Conservation (phyloP, 306 rosid species). For the Hippophae tibetana region DNA sequence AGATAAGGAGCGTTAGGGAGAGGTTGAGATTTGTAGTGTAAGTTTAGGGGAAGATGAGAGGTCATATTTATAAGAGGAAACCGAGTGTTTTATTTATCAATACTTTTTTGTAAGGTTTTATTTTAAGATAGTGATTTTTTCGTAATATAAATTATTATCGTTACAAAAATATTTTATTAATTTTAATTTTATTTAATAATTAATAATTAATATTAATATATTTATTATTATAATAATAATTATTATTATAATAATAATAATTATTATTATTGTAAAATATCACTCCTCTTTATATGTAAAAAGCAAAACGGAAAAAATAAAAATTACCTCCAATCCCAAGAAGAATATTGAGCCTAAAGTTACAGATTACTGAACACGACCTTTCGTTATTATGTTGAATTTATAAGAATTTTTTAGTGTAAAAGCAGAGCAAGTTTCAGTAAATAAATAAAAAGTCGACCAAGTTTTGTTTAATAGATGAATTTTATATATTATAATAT, state of each 20-base stretch:
- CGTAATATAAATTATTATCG: too few relatives aligned
- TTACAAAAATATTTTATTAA: too few relatives aligned
- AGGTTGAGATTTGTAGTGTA: slow-evolving; percentile 15
- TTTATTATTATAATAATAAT: too few relatives aligned
- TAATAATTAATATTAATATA: too few relatives aligned
- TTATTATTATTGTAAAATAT: too few relatives aligned
- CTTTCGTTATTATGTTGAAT: slow-evolving; percentile 13
- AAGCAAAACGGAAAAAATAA: not conserved
- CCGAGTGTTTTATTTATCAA: slow-evolving; percentile 16
- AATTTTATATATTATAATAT: too few relatives aligned
- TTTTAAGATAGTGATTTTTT: not conserved
- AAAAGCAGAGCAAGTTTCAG: not conserved
- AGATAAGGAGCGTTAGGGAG: slow-evolving; percentile 2
- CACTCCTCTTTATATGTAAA: too few relatives aligned
- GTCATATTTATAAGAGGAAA: slow-evolving; percentile 54
- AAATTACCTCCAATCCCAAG: slow-evolving; percentile 71
- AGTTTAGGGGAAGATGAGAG: slow-evolving; percentile 35
- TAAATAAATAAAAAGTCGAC: slow-evolving; percentile 58
- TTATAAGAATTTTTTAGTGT: too few relatives aligned
- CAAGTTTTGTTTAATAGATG: slow-evolving; percentile 4
- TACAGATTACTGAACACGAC: slow-evolving; percentile 34
- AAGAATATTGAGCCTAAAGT: slow-evolving; percentile 80
- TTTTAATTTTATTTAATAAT: too few relatives aligned
- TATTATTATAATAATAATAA: too few relatives aligned
- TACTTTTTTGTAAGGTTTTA: not conserved